Evolutionary conservation across 805 yeast genomes (phyloP), one percentile per base, ranked within the genome.

Genomic region (Barnettozyma vustinii): DNA sequence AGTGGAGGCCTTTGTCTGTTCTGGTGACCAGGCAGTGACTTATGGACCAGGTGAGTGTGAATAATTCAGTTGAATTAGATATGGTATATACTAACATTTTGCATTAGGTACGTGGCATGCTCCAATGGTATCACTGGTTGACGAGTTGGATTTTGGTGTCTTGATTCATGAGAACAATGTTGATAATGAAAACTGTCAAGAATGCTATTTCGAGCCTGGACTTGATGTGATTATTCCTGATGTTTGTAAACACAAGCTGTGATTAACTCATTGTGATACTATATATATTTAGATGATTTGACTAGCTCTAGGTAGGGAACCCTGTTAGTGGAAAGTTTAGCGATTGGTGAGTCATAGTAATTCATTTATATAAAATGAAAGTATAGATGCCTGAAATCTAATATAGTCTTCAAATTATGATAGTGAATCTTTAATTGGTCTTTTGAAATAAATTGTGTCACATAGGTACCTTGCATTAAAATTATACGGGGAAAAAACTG

Each of bases 21-120:
- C 69, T 48, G 96, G 96, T 0, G 83, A 87, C 62, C 96, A 90
- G 61, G 87, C 96, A 0, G 89, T 91, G 4, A 91, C 97, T 0
- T 90, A 90, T 63, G 95, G 90, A 0, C 79, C 76, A 8, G 76
- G 73, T 43, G 46, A 48, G 65, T 53, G 42, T 46, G 8, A 6
- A n/a, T 4, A 9, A 16, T 9, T 12, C 33, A 30, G 7, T 30
- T 30, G 33, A 30, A 30, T 30, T 13, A 15, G n/a, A 30, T 26
- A 26, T 10, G 30, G 7, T 5, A 30, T 5, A 30, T 30, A 23
- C 25, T 21, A 35, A 39, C 25, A 23, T 18, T 15, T 7, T 16
- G 12, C 5, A 18, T 4, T 36, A 36, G 39, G 85, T 1, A 79
- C 84, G 5, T 91, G 98, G 98, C 98, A 91, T 63, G 96, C 97